A percentile compares a stretch with the other conserved stretches of the same genome.
Conservation (phyloP, 108 stramenopile species). For the Discostella pseudostelligera region DNA sequence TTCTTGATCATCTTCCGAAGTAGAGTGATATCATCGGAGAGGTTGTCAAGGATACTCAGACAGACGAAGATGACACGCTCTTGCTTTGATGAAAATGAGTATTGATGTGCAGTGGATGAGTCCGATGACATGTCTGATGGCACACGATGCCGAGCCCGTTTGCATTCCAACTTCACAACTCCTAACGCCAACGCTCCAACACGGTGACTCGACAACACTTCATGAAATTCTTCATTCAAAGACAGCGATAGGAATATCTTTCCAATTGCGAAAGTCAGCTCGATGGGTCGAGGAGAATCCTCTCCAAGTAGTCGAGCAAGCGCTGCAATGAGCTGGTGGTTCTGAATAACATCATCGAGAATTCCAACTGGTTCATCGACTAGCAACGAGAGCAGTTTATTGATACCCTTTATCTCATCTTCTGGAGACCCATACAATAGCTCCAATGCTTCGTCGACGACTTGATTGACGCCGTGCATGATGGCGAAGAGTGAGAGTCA, state of each 20-base stretch:
- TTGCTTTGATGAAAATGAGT: conserved; percentile 16
- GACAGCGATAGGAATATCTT: conserved; percentile 31
- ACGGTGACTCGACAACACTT: conserved; percentile 22
- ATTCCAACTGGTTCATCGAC: neutral
- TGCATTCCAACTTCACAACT: conserved; percentile 33
- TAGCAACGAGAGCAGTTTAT: conserved; percentile 6
- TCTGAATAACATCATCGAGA: conserved; percentile 15
- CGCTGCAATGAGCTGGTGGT: conserved; percentile 35
- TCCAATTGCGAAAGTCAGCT: conserved; percentile 31
- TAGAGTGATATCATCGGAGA: conserved; percentile 22
- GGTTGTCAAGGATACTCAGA: conserved; percentile 25
- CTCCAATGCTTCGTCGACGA: conserved; percentile 27
- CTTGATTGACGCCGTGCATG: neutral
- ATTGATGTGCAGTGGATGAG: neutral
- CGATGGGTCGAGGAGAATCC: conserved; percentile 16
- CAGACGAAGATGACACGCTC: conserved; percentile 27
- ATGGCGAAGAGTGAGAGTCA: neutral
- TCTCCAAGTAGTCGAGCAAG: conserved; percentile 26
- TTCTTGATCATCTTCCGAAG: conserved; percentile 39
- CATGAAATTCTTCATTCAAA: conserved; percentile 20
- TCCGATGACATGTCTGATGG: neutral
- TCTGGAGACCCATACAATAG: conserved; percentile 27
- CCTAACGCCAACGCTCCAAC: conserved; percentile 29
- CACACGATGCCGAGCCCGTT: conserved; percentile 15
- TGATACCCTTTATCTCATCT: conserved; percentile 10